Evolutionary conservation across 169 alveolate genomes (phyloP).

Genomic region (Theileria equi): DNA sequence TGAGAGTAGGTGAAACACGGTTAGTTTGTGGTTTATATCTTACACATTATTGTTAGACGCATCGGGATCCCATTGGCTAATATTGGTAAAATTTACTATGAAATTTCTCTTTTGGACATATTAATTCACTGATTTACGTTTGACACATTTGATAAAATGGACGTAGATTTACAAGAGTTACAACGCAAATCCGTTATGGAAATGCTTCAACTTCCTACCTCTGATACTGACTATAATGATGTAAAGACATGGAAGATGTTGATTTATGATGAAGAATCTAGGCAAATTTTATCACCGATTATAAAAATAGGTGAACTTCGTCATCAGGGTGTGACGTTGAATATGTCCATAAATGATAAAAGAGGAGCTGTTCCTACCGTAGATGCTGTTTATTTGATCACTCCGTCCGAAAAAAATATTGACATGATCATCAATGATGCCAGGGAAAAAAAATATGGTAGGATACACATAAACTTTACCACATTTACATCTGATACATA

Average conservation of each 20-base stretch:
- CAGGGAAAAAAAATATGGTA: conserved; percentile 74
- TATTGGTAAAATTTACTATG: conserved; percentile 70
- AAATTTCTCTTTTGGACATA: conserved; percentile 57
- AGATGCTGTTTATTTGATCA: conserved; percentile 79
- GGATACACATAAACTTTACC: conserved; percentile 77
- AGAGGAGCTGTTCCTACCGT: conserved; percentile 80
- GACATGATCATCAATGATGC: conserved; percentile 77
- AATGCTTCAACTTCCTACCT: conserved; percentile 47
- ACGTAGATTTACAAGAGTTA: conserved; percentile 44
- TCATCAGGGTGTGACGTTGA: conserved; percentile 82
- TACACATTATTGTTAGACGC: conserved; percentile 39
- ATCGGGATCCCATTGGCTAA: conserved; percentile 69
- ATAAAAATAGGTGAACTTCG: conserved; percentile 80
- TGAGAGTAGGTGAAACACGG: conserved; percentile 76
- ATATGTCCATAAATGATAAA: conserved; percentile 66
- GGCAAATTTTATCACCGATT: conserved; percentile 76
- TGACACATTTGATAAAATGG: conserved; percentile 7
- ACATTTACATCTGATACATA: conserved; percentile 74
- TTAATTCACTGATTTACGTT: background rate
- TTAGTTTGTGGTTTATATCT: conserved; percentile 4
- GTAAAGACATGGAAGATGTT: conserved; percentile 80
- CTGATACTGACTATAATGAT: conserved; percentile 56
- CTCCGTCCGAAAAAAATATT: conserved; percentile 64
- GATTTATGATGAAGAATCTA: conserved; percentile 78
- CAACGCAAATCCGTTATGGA: conserved; percentile 32